A percentile compares a stretch with the other conserved stretches of the same genome.
Evolutionary conservation across 331 rosid genomes (phyloP).

Genomic region (Telfairia occidentalis): DNA sequence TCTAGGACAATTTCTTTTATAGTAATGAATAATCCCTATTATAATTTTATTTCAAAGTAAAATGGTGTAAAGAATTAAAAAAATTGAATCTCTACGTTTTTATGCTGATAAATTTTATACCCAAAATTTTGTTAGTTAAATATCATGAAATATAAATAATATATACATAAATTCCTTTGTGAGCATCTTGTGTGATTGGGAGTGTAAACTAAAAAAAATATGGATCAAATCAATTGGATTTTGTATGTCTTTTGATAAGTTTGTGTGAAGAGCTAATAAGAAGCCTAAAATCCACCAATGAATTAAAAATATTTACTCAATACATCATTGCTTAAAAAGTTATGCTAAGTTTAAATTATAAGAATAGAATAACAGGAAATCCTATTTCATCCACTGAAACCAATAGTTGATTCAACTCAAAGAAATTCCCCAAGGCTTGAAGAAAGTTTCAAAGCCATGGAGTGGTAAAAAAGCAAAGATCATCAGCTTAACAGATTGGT

Average conservation of each 20-base stretch:
- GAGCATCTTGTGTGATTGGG: background rate
- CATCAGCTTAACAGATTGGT: background rate
- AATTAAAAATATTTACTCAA: background rate
- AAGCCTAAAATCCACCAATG: background rate
- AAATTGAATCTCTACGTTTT: too few relatives aligned
- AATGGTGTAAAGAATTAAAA: too few relatives aligned
- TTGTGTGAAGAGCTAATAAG: background rate
- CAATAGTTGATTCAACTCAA: constrained; percentile 17
- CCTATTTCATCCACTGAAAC: background rate
- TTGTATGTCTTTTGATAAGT: background rate
- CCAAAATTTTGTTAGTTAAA: background rate
- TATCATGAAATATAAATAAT: too few relatives aligned
- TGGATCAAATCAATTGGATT: background rate
- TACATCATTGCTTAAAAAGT: background rate
- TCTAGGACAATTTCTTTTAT: background rate
- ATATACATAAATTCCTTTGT: background rate
- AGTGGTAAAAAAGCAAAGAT: constrained; percentile 2
- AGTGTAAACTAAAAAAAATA: background rate
- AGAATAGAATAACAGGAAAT: constrained; percentile 17
- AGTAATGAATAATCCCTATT: background rate
- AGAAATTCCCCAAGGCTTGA: constrained; percentile 29
- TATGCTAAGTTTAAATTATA: background rate
- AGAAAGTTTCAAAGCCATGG: background rate
- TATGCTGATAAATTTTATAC: background rate
- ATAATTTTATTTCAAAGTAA: background rate